A percentile compares a stretch with the other conserved stretches of the same genome.
These are phyloP conservation scores for Omphalotus olearius DNA, from an alignment of 1,284 basidiomycete species.

Conservation along the genomic window DNA sequence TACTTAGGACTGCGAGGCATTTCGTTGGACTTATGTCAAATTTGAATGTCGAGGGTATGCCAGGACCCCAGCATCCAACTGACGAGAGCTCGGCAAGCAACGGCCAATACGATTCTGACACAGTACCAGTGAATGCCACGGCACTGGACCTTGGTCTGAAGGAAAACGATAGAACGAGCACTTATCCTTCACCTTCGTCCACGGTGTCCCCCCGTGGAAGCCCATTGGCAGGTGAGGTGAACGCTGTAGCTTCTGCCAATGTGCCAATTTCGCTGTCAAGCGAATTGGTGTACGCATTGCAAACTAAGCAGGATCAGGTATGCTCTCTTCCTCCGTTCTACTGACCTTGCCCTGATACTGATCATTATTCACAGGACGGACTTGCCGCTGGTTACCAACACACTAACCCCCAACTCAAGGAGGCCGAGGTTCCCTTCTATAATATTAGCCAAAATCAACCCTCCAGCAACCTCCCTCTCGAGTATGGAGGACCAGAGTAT, in stretches of 20 bases:
- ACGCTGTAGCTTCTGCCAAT: slow-evolving; percentile 11
- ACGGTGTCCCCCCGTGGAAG: slow-evolving; percentile 41
- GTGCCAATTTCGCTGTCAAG: slow-evolving; percentile 36
- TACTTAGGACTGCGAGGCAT: slow-evolving; percentile 29
- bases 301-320: slow-evolving; percentile 25
- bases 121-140: slow-evolving; percentile 8
- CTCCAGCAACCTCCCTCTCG: too few species aligned
- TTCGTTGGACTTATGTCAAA: slow-evolving; percentile 44
- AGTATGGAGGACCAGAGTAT: too few species aligned
- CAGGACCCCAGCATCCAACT: slow-evolving; percentile 24
- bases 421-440: slow-evolving; percentile 6
- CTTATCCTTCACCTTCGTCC: slow-evolving; percentile 36
- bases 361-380: too few species aligned
- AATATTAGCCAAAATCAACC: too few species aligned
- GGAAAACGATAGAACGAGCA: slow-evolving; percentile 19
- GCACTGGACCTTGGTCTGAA: slow-evolving; percentile 1
- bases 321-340: too few species aligned
- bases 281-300: slow-evolving; percentile 43
- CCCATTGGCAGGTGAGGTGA: slow-evolving; percentile 27
- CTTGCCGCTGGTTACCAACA: neutral
- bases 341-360: too few species aligned
- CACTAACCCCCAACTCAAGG: neutral
- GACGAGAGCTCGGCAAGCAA: slow-evolving; percentile 21
- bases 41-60: slow-evolving; percentile 37
- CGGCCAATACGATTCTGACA: slow-evolving; percentile 22